Evolutionary conservation across 495 filamentous ascomycete species (phyloP).

Genomic region (Xylaria curta): DNA sequence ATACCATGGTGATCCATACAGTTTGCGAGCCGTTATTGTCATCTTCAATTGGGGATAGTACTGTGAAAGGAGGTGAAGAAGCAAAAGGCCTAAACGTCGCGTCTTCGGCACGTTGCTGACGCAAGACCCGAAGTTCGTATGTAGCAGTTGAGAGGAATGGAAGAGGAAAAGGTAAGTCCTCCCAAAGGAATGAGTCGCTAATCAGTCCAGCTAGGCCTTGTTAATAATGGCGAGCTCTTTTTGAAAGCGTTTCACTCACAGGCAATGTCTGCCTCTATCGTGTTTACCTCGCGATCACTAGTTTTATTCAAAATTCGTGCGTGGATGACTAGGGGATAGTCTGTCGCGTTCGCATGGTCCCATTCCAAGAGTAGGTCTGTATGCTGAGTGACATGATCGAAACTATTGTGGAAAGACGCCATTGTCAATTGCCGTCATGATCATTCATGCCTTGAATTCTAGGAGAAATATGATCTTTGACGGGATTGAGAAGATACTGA

Average conservation of each 20-base stretch:
- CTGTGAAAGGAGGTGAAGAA: conserved; percentile 34
- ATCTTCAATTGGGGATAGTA: conserved; percentile 22
- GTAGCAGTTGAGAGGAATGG: conserved; percentile 42
- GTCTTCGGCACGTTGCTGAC: conserved; percentile 25
- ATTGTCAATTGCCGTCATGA: background rate
- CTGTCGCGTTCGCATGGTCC: conserved; percentile 34
- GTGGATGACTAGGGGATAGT: conserved; percentile 42
- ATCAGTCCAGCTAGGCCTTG: conserved; percentile 35
- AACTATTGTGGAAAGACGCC: conserved; percentile 39
- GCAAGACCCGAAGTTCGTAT: conserved; percentile 48
- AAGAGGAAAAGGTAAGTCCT: conserved; percentile 46
- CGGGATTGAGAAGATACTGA: background rate
- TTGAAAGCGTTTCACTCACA: conserved; percentile 31
- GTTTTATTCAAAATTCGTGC: conserved; percentile 44
- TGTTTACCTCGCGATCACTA: conserved; percentile 39
- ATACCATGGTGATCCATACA: background rate
- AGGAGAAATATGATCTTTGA: background rate
- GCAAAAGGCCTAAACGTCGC: conserved; percentile 19
- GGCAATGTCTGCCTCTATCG: conserved; percentile 41
- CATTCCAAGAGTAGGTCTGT: conserved; percentile 39
- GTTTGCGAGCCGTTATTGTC: conserved; percentile 24
- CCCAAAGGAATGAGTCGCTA: conserved; percentile 45
- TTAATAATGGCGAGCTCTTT: conserved; percentile 11
- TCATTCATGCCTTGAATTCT: background rate
- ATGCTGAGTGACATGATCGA: conserved; percentile 36